These are phyloP conservation scores for Selenicereus undatus DNA, from an alignment of 148 eudicot species.

Conservation along the genomic window DNA sequence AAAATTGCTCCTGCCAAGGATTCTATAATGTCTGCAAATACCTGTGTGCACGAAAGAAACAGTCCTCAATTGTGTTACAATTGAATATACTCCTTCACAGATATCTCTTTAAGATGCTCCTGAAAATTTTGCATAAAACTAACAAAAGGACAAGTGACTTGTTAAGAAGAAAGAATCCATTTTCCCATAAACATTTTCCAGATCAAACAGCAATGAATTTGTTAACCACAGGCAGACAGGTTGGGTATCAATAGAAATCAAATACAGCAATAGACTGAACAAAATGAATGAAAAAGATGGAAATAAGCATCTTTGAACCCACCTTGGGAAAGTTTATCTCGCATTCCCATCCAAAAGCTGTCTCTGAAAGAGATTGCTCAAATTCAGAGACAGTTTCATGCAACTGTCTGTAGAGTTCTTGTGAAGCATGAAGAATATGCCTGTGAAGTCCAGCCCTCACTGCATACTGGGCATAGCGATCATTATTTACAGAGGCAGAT, in stretches of 20 bases:
- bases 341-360: constrained; percentile 75
- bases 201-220: neutral
- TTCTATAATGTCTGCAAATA: constrained; percentile 78
- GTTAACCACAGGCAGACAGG: neutral
- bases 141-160: neutral
- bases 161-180: neutral
- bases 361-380: constrained; percentile 24
- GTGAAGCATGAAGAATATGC: constrained; percentile 74
- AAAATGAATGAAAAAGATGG: too few relatives aligned
- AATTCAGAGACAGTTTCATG: constrained; percentile 27
- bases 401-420: constrained; percentile 47
- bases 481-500: constrained; percentile 86
- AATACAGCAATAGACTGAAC: too few relatives aligned
- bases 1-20: constrained; percentile 88
- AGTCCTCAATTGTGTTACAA: neutral
- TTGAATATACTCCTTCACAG: neutral
- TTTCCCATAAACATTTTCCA: neutral
- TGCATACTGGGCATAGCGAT: constrained; percentile 63
- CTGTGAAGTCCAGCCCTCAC: constrained; percentile 49
- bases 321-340: constrained; percentile 75
- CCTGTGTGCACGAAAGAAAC: constrained; percentile 38
- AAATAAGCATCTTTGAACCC: neutral
- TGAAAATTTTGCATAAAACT: neutral
- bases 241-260: too few relatives aligned
- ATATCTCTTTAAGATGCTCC: neutral